Evolutionary conservation across 441 rosid genomes (phyloP), one percentile per base, ranked within the genome.

Genomic region (Cnidoscolus chayamansa): DNA sequence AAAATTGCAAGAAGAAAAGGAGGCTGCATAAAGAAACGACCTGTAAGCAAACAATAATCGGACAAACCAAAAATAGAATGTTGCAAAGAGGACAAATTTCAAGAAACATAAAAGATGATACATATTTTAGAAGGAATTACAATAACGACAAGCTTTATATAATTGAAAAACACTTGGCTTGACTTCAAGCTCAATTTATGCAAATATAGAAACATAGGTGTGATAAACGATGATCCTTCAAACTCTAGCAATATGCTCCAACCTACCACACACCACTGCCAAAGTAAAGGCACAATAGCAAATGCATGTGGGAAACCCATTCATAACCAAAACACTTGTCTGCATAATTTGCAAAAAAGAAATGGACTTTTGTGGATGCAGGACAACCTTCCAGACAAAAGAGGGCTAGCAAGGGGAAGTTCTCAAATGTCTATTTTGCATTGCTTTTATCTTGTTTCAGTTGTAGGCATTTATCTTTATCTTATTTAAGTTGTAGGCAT

Each of bases 1-100:
- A 90, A 78, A 62, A 96, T 70, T 54, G 91, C 85, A 77, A 88
- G 81, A 79, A 96, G 85, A 80, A 93, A 88, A 70, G 97, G 86
- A 78, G 97, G 97, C 99, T 96, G 86, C 86, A 87, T 37, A 49
- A 76, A 78, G 47, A 71, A 43, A 61, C 45, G 55, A 75, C 54
- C 65, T 16, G 45, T 19, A 51, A 74, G 57, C 49, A 74, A 73
- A 63, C 9, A 40, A 58, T 62, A 10, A 45, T 11, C 13, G 19
- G 31, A 40, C 53, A 53, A 55, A 40, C 61, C 60, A 68, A 51
- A 72, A 19, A 25, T 37, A 65, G 2, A 30, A 40, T n/a, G 63
- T 40, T 37, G 13, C 9, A 51, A 40, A 17, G n/a, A 11, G 17
- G 48, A 11, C 30, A 30, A 37, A 10, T 12, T 55, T 8, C n/a